Percentiles rank a stretch among this genome's conserved stretches.
phyloP scores from a whole-genome alignment of 176 grass and related monocot species.

The Olyra latifolia region DNA sequence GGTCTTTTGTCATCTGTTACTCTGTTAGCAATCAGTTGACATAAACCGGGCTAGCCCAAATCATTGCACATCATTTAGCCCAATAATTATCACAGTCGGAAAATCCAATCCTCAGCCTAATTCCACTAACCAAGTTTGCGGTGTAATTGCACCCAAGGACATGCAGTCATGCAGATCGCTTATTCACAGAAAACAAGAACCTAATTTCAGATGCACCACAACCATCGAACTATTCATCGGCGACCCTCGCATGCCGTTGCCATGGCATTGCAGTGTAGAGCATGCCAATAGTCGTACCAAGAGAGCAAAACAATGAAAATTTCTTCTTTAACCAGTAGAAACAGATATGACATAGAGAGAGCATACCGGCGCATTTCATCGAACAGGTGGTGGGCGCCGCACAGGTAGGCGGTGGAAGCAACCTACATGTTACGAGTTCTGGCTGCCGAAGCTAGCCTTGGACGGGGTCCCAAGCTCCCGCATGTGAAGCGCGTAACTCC shows the following conservation, averaged over 20 bases:
- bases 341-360: background rate
- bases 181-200: background rate
- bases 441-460: background rate
- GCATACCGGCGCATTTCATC: slow-evolving; percentile 12
- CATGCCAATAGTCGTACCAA: background rate
- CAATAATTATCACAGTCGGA: background rate
- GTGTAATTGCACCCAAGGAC: background rate
- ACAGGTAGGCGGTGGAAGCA: background rate
- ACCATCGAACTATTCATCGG: background rate
- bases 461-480: too few species aligned
- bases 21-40: background rate
- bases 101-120: background rate
- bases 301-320: background rate
- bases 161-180: background rate
- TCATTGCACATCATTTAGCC: background rate
- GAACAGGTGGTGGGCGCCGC: background rate
- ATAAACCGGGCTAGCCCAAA: background rate
- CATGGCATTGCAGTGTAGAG: background rate
- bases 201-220: background rate
- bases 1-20: background rate
- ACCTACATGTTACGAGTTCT: background rate
- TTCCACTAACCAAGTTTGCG: background rate
- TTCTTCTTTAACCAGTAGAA: background rate
- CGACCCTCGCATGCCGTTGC: background rate
- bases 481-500: too few species aligned